phyloP scores from a whole-genome alignment of 2,329 filamentous ascomycete genomes.

The Dothideomycetidae sp. region DNA sequence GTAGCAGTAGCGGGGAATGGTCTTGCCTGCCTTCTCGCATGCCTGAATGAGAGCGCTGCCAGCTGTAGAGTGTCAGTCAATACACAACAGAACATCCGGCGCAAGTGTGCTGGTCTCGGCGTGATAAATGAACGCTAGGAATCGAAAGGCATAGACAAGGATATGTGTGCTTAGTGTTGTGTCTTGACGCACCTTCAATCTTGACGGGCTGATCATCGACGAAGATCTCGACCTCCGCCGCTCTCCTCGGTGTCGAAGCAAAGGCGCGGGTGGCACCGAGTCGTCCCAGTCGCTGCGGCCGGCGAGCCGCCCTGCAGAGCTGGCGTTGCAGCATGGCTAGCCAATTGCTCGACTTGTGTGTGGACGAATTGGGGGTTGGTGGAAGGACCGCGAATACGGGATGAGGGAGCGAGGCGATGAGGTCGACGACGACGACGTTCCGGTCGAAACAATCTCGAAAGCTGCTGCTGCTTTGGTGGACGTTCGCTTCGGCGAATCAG shows the following conservation, averaged over 20 bases:
- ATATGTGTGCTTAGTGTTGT: too few relatives aligned
- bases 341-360: slow-evolving; percentile 11
- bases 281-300: slow-evolving; percentile 38
- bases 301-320: slow-evolving; percentile 47
- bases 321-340: slow-evolving; percentile 48
- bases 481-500: too few relatives aligned
- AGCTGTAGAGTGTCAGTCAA: slow-evolving; percentile 40
- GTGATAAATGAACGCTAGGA: too few relatives aligned
- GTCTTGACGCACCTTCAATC: slow-evolving; percentile 61
- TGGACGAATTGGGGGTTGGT: too few relatives aligned
- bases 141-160: too few relatives aligned
- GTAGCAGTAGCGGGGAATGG: slow-evolving; percentile 94
- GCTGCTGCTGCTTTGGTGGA: too few relatives aligned
- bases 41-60: slow-evolving; percentile 96
- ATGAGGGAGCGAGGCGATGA: too few relatives aligned
- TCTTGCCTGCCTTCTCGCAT: slow-evolving; percentile 91
- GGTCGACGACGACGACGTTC: too few relatives aligned
- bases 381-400: too few relatives aligned
- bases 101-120: too few relatives aligned
- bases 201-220: slow-evolving; percentile 95
- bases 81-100: too few relatives aligned
- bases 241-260: slow-evolving; percentile 61
- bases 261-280: slow-evolving; percentile 60
- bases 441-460: too few relatives aligned
- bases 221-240: slow-evolving; percentile 78